Conservation (phyloP, 306 rosid genomes). For the Lathyrus tuberosus region DNA sequence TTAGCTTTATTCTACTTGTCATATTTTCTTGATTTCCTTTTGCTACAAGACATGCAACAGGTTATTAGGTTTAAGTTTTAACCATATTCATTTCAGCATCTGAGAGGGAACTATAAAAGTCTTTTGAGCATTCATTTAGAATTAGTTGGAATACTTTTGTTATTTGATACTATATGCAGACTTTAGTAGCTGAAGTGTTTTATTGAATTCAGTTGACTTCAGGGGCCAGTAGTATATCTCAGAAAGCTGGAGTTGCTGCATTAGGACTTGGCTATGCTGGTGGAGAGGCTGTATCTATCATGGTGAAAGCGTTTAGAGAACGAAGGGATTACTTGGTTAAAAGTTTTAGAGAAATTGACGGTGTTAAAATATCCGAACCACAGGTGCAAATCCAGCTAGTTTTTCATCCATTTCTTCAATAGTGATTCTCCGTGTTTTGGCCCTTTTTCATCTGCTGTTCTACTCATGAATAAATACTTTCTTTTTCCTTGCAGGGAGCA, state of each 20-base stretch:
- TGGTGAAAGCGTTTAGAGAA: slow-evolving; percentile 94
- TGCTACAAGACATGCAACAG: slow-evolving; percentile 2
- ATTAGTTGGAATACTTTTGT: slow-evolving; percentile 11
- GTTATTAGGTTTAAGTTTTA: slow-evolving; percentile 31
- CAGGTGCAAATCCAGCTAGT: slow-evolving; percentile 49
- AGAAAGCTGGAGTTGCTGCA: slow-evolving; percentile 95
- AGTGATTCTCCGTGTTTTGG: not conserved
- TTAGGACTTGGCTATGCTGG: slow-evolving; percentile 94
- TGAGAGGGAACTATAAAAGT: slow-evolving; percentile 6
- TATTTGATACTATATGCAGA: not conserved
- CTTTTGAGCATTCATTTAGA: slow-evolving; percentile 32
- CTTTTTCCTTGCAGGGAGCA: slow-evolving; percentile 74
- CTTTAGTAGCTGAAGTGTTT: slow-evolving; percentile 34
- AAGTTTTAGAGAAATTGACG: slow-evolving; percentile 74
- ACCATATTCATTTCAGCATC: slow-evolving; percentile 13
- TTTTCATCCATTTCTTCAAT: slow-evolving; percentile 28
- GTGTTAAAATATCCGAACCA: slow-evolving; percentile 86
- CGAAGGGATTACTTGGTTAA: slow-evolving; percentile 88
- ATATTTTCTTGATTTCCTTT: slow-evolving; percentile 29
- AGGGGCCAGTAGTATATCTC: slow-evolving; percentile 91
- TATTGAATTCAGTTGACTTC: slow-evolving; percentile 72
- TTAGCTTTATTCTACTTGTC: slow-evolving; percentile 14
- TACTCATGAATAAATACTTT: not conserved
- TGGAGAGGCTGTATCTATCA: slow-evolving; percentile 77
- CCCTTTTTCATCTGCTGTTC: not conserved